phyloP scores from a whole-genome alignment of 192 early-diverging fungal genomes.

The Coemansia sp. region DNA sequence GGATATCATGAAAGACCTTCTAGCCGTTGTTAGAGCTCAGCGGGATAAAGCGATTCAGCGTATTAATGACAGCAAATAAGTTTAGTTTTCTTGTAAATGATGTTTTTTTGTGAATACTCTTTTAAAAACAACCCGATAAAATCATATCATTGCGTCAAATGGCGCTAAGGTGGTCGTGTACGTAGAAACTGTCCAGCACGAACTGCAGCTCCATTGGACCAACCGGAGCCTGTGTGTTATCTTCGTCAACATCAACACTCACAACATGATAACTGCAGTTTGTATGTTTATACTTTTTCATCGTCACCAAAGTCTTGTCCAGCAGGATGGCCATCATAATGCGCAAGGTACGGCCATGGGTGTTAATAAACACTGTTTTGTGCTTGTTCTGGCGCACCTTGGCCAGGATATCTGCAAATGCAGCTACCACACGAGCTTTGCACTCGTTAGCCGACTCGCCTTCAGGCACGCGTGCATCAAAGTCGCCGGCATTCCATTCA shows the following conservation, averaged over 20 bases:
- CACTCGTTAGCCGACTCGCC: neutral
- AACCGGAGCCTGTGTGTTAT: neutral
- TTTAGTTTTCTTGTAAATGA: too few relatives aligned
- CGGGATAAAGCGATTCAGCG: neutral
- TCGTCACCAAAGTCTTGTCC: neutral
- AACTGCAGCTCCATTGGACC: constrained; percentile 18
- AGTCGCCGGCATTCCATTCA: neutral
- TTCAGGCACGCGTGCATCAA: neutral
- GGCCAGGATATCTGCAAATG: neutral
- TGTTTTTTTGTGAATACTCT: too few relatives aligned
- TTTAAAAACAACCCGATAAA: too few relatives aligned
- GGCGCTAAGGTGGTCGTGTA: constrained; percentile 1
- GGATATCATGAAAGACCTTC: too few relatives aligned
- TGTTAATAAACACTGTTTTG: neutral
- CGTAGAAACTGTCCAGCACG: constrained; percentile 15
- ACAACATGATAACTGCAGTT: constrained; percentile 1
- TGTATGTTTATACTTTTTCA: constrained; percentile 1
- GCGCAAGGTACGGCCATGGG: neutral
- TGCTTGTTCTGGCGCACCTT: neutral
- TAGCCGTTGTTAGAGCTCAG: too few relatives aligned
- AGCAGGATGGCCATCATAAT: neutral
- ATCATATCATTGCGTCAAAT: neutral
- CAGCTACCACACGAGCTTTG: neutral
- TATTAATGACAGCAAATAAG: neutral
- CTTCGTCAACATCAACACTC: neutral